Base-by-base conservation (phyloP, 352 stramenopile species). In the Pythium graminicola region DNA sequence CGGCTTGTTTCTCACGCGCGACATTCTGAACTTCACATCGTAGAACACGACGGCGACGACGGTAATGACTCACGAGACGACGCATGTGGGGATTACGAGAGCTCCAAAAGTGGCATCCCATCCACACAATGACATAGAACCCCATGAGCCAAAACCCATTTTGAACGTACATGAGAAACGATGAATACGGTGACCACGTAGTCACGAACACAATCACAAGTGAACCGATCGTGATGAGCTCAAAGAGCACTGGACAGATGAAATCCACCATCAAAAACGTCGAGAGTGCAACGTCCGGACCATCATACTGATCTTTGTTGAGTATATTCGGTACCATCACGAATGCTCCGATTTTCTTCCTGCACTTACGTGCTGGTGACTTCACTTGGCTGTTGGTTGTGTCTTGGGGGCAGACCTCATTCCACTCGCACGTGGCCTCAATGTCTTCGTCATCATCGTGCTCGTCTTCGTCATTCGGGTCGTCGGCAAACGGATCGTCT, bases 1-100 rank as follows among this genome's bases (percentile, higher is more conserved):
- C 82, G 7, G 81, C 70, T 8, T 81, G 76, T 59, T 88, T 88
- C 44, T 94, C 79, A 41, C 78, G 80, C 54, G 89, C 77, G 62
- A 89, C 89, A 6, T 77, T 64, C 32, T 75, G 50, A 43, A 94
- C 57, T 36, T 75, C 64, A 41, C 79, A 75, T 50, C 89, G 75
- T 54, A 92, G 72, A 23, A 85, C 78, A 38, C 83, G 83, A 26
- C 81, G 77, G 14, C 77, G 72, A 20, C 83, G 79, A 27, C 82
- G 73, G 52, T 94, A 94, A 54, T 90, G 90, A 60, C 77, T 89
- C 32, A 94, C 83, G 52, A 91, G 88, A 64, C 89, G 75, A 42
- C 83, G 82, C 83, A 94, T 94, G 42, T 89, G 86, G 28, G 70
- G 73, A 59, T 92, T 92, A 19, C 83, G 75, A 39, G 75, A 64